Evolutionary conservation across 2,329 filamentous ascomycete genomes (phyloP).

Genomic region (Colletotrichum sublineola): DNA sequence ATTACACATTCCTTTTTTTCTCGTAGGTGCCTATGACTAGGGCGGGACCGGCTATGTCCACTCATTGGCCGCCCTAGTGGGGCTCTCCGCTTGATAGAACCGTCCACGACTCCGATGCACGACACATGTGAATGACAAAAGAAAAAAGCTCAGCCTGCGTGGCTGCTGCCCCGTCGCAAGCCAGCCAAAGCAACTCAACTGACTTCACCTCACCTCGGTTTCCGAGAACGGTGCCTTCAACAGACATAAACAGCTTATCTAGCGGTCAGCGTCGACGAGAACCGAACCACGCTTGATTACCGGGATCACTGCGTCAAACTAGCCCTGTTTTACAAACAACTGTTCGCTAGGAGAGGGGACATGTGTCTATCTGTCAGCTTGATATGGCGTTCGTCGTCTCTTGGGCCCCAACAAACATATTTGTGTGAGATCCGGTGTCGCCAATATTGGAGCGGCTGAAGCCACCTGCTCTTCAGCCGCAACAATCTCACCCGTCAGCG

Average conservation of each 20-base stretch:
- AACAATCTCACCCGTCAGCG: constrained; percentile 19
- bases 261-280: constrained; percentile 3
- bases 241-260: neutral
- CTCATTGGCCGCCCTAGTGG: constrained; percentile 33
- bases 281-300: neutral
- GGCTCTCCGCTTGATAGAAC: constrained; percentile 24
- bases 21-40: constrained; percentile 16
- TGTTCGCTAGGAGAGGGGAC: neutral
- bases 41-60: constrained; percentile 14
- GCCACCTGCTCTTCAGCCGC: constrained; percentile 22
- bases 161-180: neutral
- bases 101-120: constrained; percentile 25
- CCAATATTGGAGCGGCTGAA: constrained; percentile 29
- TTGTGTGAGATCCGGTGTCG: neutral
- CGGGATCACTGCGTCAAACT: neutral
- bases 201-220: neutral
- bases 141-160: constrained; percentile 14
- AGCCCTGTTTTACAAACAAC: neutral
- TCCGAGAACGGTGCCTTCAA: neutral
- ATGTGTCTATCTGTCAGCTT: neutral
- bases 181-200: too few species aligned
- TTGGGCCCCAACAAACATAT: neutral
- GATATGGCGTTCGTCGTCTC: neutral
- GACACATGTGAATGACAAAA: constrained; percentile 42
- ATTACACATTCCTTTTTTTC: constrained; percentile 40